phyloP scores from a whole-genome alignment of 2,329 filamentous ascomycete species.

The Colletotrichum sublineola region DNA sequence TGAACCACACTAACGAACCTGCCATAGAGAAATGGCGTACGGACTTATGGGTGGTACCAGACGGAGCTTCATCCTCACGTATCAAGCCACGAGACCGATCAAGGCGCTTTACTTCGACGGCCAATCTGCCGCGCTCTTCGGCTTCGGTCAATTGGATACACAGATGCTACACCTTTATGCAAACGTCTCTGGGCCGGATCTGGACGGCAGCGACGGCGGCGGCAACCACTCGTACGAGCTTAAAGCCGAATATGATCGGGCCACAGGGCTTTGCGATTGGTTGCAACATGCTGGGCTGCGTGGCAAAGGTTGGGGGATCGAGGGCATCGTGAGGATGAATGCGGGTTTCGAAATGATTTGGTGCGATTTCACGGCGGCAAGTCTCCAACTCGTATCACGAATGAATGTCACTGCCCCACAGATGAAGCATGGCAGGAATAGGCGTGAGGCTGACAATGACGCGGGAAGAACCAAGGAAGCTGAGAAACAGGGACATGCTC shows the following conservation, averaged over 20 bases:
- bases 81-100: slow-evolving; percentile 59
- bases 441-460: background rate
- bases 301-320: slow-evolving; percentile 59
- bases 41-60: slow-evolving; percentile 62
- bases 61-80: slow-evolving; percentile 61
- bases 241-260: slow-evolving; percentile 61
- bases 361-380: slow-evolving; percentile 62
- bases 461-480: slow-evolving; percentile 23
- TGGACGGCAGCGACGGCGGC: background rate
- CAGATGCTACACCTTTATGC: slow-evolving; percentile 66
- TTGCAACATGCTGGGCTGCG: slow-evolving; percentile 55
- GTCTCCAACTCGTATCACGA: slow-evolving; percentile 57
- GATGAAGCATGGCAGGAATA: slow-evolving; percentile 40
- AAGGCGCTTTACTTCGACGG: slow-evolving; percentile 65
- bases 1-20: background rate
- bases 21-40: slow-evolving; percentile 62
- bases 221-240: slow-evolving; percentile 51
- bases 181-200: slow-evolving; percentile 54
- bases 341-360: slow-evolving; percentile 65
- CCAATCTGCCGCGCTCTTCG: slow-evolving; percentile 61
- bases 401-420: slow-evolving; percentile 62
- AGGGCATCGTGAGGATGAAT: slow-evolving; percentile 65
- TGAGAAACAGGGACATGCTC: too few species aligned
- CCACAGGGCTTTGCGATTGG: slow-evolving; percentile 62
- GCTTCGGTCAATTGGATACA: slow-evolving; percentile 59